Base-by-base conservation (phyloP, 2,329 filamentous ascomycete species). In the Talaromyces atroroseus region DNA sequence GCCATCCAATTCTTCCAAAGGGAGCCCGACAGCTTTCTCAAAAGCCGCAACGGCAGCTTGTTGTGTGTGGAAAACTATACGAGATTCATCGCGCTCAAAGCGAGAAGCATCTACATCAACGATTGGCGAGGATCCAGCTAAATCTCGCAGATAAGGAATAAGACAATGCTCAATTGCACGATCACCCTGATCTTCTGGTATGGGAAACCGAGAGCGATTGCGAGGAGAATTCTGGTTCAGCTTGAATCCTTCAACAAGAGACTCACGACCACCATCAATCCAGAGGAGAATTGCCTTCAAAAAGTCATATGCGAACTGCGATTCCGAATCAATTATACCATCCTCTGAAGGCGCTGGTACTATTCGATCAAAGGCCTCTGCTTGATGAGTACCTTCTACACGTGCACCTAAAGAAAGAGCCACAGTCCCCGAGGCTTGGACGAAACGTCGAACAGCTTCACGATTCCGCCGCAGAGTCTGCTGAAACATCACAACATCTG, bases 271-370 rank as follows among this genome's bases (percentile, higher is more conserved):
- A 34, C 81, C 82, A 54, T 83, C 80, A 2, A 86, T 69, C 81
- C 83, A 87, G 1, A 86, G 72, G 2, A 84, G 64, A 45, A 86
- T 83, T 1, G 83, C 82, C 65, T 82, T 84, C 24, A 86, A 62
- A 61, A 87, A 86, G 61, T 86, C 83, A 62, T 85, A 85, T n/a
- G 76, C 76, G 64, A 86, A 86, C 14, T 79, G 78, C 46, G 82
- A 76, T 20, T 75, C 70, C 7, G 62, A 61, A 12, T 73, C 64
- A 20, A 75, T 64, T 34, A 65, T 52, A 56, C 66, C 64, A 61
- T 77, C 66, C 64, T 81, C 73, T 21, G 72, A 68, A 48, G 75
- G 68, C 0, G 79, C 76, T 18, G 76, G 76, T 44, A 68, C 69
- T 24, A 84, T 78, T 20, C 74, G 70, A n/a, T 73, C 66, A 61